Evolutionary conservation across 805 yeast genomes (phyloP), one percentile per base, ranked within the genome.

Genomic region (Naumovozyma castellii): DNA sequence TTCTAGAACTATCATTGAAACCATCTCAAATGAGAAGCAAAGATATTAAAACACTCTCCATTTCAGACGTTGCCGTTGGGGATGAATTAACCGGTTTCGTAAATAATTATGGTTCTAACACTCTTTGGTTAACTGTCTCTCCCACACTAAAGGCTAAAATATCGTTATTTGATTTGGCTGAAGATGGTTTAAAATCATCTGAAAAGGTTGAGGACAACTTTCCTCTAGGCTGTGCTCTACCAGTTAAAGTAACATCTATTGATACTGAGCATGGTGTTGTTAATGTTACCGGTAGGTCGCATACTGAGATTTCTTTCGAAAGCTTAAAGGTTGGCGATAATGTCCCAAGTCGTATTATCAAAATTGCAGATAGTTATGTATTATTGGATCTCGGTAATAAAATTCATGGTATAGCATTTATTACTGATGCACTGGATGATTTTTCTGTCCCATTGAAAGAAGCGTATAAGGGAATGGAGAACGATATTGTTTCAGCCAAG

Each of bases 371-470:
- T 10, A 69, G 72, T 33, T 76, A 70, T 48, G 78, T 84, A 32
- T 60, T 82, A 48, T 80, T 85, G 33, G 83, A 81, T 44, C 61
- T 86, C 34, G 83, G 86, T n/a, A 69, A 69, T 27, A 69, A 67
- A 35, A 67, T 80, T 8, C 69, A 71, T 27, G 66, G 58, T 42
- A 68, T 79, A 40, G 71, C 92, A 3, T 77, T 72, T 53, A 73
- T 81, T 38, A 78, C 92, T 2, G 95, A 86, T 57, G 86, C 94
- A 4, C 65, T 83, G 48, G 74, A 79, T 53, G 81, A 81, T 55
- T 84, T 74, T 56, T 67, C 76, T 28, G 62, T 69, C 31, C 67
- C 71, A 35, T 59, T 82, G 36, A 69, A 68, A 27, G 72, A 68
- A 12, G 67, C 66, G 4, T 80, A 64, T 55, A 56, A 67, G 3